These are phyloP conservation scores for Yamagishiella unicocca DNA, from an alignment of 139 green algal genomes.

Conservation along the genomic window DNA sequence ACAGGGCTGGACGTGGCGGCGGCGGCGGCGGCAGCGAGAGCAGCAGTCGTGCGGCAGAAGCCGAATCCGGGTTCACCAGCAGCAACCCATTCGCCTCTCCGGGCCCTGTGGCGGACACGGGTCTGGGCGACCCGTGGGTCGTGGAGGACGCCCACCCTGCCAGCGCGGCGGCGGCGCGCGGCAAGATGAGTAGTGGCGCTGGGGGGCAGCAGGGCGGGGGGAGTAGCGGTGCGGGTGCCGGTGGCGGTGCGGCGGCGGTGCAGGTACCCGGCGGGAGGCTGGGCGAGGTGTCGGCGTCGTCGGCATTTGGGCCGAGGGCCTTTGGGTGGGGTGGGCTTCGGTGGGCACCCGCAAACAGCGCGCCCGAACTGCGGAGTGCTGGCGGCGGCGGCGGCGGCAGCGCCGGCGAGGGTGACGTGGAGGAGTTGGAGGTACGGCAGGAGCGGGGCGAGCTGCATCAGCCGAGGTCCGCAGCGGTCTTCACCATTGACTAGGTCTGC, in stretches of 20 bases:
- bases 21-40: not conserved
- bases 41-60: not conserved
- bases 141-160: not conserved
- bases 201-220: not conserved
- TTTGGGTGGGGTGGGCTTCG: not conserved
- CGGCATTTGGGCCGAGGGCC: too few species aligned
- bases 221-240: not conserved
- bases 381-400: not conserved
- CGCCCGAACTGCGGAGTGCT: not conserved
- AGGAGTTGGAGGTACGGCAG: conserved; percentile 19
- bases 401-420: not conserved
- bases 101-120: not conserved
- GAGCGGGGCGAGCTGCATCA: not conserved
- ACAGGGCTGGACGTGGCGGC: not conserved
- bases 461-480: not conserved
- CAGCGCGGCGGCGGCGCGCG: not conserved
- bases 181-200: not conserved
- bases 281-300: too few species aligned
- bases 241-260: not conserved
- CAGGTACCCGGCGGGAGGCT: not conserved
- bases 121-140: not conserved
- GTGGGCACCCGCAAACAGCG: not conserved
- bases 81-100: not conserved
- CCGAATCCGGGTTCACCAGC: not conserved
- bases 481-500: conserved; percentile 25